Evolutionary conservation across 805 yeast species (phyloP), one percentile per base, ranked within the genome.

Genomic region (Candida hispaniensis): DNA sequence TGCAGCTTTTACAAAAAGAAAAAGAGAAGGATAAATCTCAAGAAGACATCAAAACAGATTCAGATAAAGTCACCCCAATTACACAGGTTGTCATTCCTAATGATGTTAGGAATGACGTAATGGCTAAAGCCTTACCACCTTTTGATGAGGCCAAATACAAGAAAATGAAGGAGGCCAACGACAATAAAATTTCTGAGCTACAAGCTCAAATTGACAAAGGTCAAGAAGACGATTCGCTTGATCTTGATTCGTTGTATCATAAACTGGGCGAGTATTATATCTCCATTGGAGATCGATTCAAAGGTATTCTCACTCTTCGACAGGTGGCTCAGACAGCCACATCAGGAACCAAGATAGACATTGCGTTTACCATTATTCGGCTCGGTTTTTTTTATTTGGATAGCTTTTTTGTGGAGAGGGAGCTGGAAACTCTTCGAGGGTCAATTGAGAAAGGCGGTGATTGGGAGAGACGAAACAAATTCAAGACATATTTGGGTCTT

Each of bases 391-490:
- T 91, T 56, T 88, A 69, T 56, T 75, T 77, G 50, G 94, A 91
- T 59, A 75, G 74, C 52, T 57, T 61, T 5, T 72, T 71, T 44
- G 77, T 79, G 27, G 69, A 75, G 41, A 73, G 73, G 47, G 76
- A 77, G 50, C 67, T 91, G 45, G 88, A 78, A 38, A 75, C 75
- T 47, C 74, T 78, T 12, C 74, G 79, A 51, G 51, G 62, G 14
- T 67, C 82, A 54, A 83, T 91, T 50, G 97, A 88, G 50, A 80
- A 83, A 51, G 98, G 97, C 39, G 98, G 98, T 43, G 98, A 91
- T 57, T 91, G 98, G 98, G 98, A 91, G 61, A 80, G 98, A 59
- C 75, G 94, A 51, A 91, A 91, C 61, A 66, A 95, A 47, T 83
- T 72, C 66, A 91, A 91, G 63, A 81, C 96, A 5, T 91, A 91